Percentiles rank a stretch among this genome's conserved stretches.
Evolutionary conservation across 1,139 yeast genomes (phyloP).

Genomic region (Sugiyamaella pinicola): DNA sequence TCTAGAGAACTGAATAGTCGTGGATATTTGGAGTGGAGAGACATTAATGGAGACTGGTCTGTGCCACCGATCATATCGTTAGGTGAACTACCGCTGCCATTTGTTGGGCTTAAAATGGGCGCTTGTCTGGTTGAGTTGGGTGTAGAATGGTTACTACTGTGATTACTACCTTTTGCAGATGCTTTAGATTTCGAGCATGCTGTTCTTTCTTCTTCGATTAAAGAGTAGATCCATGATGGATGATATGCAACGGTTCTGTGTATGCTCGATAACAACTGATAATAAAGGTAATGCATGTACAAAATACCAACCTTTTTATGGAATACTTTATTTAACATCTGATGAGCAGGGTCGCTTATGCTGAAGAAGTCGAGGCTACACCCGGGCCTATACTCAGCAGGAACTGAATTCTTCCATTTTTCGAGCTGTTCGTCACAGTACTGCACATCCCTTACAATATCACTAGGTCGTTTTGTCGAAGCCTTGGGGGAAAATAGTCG

Average conservation of each 20-base stretch:
- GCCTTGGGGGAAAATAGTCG: conserved; percentile 41
- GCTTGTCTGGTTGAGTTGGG: conserved; percentile 1
- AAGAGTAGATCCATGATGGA: conserved; percentile 36
- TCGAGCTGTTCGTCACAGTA: conserved; percentile 40
- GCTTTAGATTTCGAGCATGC: neutral
- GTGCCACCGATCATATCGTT: neutral
- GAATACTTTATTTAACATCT: conserved; percentile 12
- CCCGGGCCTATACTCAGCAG: conserved; percentile 36
- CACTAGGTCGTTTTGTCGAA: conserved; percentile 35
- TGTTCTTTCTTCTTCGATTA: conserved; percentile 23
- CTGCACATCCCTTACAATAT: conserved; percentile 35
- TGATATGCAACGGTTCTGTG: conserved; percentile 40
- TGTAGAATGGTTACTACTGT: conserved; percentile 3
- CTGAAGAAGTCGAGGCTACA: conserved; percentile 15
- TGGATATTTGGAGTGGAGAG: conserved; percentile 25
- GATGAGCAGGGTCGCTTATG: conserved; percentile 5
- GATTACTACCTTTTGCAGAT: conserved; percentile 1
- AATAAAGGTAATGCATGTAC: conserved; percentile 32
- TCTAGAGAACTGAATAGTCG: conserved; percentile 31
- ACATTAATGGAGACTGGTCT: conserved; percentile 13
- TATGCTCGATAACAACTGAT: conserved; percentile 33
- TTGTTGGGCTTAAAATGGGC: conserved; percentile 5
- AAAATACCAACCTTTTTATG: conserved; percentile 19
- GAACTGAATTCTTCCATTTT: conserved; percentile 38
- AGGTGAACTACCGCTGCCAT: neutral